phyloP scores from a whole-genome alignment of 192 early-diverging fungal species.

The Podila horticola region DNA sequence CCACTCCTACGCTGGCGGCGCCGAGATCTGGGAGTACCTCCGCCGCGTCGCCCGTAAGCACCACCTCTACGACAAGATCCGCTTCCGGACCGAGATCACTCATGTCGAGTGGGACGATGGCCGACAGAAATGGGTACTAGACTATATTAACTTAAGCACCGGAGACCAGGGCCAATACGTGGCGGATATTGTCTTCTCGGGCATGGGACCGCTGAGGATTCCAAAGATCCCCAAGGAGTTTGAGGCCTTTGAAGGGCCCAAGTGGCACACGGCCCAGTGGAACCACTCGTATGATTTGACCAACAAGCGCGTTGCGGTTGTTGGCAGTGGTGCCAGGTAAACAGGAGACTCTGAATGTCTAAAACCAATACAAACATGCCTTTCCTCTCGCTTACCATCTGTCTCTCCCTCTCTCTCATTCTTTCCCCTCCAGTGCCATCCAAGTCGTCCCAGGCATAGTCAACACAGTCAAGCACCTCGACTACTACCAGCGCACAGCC shows the following conservation, averaged over 20 bases:
- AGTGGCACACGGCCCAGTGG: constrained; percentile 67
- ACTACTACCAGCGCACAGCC: constrained; percentile 61
- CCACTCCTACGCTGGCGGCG: constrained; percentile 31
- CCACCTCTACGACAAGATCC: constrained; percentile 52
- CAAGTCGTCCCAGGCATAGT: constrained; percentile 60
- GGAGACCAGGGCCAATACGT: constrained; percentile 21
- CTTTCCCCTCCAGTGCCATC: constrained; percentile 37
- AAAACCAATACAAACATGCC: no score
- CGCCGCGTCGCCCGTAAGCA: constrained; percentile 46
- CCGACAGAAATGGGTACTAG: constrained; percentile 47
- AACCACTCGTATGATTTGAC: constrained; percentile 56
- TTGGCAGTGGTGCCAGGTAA: constrained; percentile 64
- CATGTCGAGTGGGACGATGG: constrained; percentile 40
- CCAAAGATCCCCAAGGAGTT: constrained; percentile 61
- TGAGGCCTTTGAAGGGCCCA: constrained; percentile 60
- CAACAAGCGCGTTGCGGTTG: constrained; percentile 56
- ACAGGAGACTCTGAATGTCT: no score
- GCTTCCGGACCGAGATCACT: constrained; percentile 57
- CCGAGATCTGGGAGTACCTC: constrained; percentile 59
- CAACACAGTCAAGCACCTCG: constrained; percentile 48
- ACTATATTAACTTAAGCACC: constrained; percentile 28
- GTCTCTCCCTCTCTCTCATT: no score
- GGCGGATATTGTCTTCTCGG: constrained; percentile 51
- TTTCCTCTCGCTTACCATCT: no score
- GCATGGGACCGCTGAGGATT: constrained; percentile 58